Conservation (phyloP, 495 filamentous ascomycete species). For the Pseudomonodictys pantanalensis region DNA sequence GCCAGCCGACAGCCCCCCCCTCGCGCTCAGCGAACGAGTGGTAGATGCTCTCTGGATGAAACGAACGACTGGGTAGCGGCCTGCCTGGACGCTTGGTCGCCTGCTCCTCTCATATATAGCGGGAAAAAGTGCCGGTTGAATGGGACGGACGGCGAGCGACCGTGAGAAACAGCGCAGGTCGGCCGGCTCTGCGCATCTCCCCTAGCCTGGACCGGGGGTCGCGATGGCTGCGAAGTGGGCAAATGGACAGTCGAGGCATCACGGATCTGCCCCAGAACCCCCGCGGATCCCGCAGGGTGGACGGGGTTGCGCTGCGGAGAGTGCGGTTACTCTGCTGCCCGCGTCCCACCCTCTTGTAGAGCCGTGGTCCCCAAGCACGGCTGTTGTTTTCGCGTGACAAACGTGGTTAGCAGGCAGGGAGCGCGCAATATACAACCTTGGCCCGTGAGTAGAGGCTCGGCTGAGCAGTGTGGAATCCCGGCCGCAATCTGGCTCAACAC, state of each 20-base stretch:
- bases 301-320: no score
- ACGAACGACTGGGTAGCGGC: slow-evolving; percentile 6
- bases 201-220: neutral
- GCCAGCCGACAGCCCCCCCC: neutral
- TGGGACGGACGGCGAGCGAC: neutral
- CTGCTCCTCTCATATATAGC: slow-evolving; percentile 6
- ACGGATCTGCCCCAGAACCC: neutral
- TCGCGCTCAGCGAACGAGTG: neutral
- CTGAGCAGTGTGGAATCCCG: neutral
- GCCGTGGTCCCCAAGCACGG: no score
- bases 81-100: neutral
- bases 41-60: slow-evolving; percentile 13
- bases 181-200: neutral
- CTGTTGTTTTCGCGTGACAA: neutral
- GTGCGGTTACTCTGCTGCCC: no score
- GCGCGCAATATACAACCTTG: slow-evolving; percentile 13
- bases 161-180: neutral
- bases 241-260: no score
- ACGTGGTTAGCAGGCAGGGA: neutral
- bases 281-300: no score
- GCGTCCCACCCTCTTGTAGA: no score
- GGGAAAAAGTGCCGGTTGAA: slow-evolving; percentile 28
- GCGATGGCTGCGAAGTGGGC: neutral
- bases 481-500: slow-evolving; percentile 24
- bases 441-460: slow-evolving; percentile 5